Conservation (phyloP, 2,329 filamentous ascomycete species). For the Ambrosiella xylebori region DNA sequence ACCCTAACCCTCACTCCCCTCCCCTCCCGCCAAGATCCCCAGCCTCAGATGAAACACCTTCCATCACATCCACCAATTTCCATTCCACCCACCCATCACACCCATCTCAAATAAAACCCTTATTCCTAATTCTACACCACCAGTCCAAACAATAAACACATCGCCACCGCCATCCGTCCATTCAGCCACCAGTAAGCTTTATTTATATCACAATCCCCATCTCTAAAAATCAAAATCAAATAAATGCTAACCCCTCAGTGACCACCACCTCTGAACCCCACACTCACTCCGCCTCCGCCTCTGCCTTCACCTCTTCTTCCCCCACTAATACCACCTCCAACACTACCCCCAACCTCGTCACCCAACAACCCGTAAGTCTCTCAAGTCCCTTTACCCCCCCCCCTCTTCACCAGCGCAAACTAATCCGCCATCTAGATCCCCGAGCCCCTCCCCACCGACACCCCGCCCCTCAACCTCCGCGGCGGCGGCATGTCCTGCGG, state of each 20-base stretch:
- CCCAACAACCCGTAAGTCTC: slow-evolving; percentile 14
- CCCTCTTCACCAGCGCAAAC: not conserved
- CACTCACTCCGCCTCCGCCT: not conserved
- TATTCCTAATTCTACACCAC: not conserved
- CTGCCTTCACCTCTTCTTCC: slow-evolving; percentile 4
- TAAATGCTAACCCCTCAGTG: not conserved
- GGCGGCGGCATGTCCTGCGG: slow-evolving; percentile 18
- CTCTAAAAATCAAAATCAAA: too few species aligned
- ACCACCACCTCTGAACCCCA: not conserved
- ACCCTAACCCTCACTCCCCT: not conserved
- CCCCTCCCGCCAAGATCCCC: not conserved
- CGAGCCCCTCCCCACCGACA: not conserved
- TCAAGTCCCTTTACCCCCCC: not conserved
- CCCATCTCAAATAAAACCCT: not conserved
- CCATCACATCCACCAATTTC: not conserved
- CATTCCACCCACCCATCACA: not conserved
- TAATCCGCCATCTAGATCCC: not conserved
- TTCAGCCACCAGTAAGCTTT: too few species aligned
- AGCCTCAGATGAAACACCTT: not conserved
- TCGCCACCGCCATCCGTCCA: too few species aligned
- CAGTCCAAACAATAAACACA: not conserved
- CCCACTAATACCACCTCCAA: not conserved
- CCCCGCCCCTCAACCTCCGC: slow-evolving; percentile 15
- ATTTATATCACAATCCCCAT: too few species aligned
- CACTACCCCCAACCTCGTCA: slow-evolving; percentile 11